Conservation (phyloP, 305 asterid species). For the Rubia peregrina region DNA sequence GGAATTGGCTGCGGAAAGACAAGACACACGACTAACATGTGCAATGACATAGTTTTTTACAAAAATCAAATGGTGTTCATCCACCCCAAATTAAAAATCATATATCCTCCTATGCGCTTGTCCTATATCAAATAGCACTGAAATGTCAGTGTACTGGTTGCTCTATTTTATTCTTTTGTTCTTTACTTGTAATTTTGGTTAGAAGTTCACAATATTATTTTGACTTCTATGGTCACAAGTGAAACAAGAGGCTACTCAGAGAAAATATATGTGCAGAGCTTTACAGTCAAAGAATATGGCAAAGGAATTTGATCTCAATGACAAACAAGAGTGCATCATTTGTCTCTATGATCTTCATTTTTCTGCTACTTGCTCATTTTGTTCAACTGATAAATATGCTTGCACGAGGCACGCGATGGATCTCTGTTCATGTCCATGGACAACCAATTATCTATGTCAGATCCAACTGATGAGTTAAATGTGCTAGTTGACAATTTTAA, state of each 20-base stretch:
- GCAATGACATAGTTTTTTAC: too few species aligned
- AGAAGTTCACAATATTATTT: not conserved
- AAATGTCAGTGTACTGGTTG: not conserved
- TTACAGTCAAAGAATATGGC: constrained; percentile 27
- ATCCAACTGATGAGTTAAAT: too few species aligned
- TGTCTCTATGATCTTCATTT: constrained; percentile 56
- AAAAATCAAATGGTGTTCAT: too few species aligned
- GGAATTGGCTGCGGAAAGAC: too few species aligned
- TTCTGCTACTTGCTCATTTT: constrained; percentile 43
- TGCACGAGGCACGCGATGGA: constrained; percentile 53
- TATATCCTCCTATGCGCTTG: too few species aligned
- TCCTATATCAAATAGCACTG: too few species aligned
- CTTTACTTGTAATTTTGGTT: not conserved
- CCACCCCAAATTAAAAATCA: too few species aligned
- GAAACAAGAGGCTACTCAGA: not conserved
- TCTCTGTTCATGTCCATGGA: constrained; percentile 56
- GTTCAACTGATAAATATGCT: constrained; percentile 49
- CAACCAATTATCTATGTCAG: constrained; percentile 12
- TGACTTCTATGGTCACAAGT: constrained; percentile 41
- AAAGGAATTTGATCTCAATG: constrained; percentile 24
- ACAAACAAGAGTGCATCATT: constrained; percentile 43
- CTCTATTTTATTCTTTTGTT: not conserved
- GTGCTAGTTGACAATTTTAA: constrained; percentile 56
- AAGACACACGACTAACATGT: too few species aligned
- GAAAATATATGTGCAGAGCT: constrained; percentile 37